phyloP scores from a whole-genome alignment of 805 yeast genomes.

The Nakazawaea holstii region DNA sequence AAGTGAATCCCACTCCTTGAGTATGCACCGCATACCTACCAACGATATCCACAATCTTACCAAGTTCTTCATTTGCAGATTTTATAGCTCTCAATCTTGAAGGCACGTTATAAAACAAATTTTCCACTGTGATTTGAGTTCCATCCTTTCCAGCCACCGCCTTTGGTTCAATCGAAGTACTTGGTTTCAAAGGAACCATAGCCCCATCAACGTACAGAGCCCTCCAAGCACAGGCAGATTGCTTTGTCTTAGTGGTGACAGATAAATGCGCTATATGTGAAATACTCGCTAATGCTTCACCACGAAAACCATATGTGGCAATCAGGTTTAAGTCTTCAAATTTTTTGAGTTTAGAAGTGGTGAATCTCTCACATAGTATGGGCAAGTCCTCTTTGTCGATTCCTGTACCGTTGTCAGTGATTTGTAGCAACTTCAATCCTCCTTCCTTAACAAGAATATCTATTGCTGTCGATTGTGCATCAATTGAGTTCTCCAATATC shows the following conservation, averaged over 20 bases:
- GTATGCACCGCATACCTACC: constrained; percentile 81
- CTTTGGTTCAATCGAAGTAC: constrained; percentile 40
- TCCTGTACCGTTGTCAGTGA: constrained; percentile 87
- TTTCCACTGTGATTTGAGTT: constrained; percentile 81
- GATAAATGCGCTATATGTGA: constrained; percentile 83
- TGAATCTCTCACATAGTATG: constrained; percentile 83
- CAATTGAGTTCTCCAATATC: constrained; percentile 85
- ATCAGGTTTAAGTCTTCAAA: constrained; percentile 74
- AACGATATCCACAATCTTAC: constrained; percentile 73
- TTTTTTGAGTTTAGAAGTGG: constrained; percentile 75
- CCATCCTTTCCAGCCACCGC: constrained; percentile 87
- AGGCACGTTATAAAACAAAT: constrained; percentile 83
- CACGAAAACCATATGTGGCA: constrained; percentile 88
- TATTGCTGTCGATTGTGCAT: constrained; percentile 70
- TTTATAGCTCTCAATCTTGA: constrained; percentile 65
- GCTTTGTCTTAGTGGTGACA: constrained; percentile 67
- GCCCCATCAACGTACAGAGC: constrained; percentile 66
- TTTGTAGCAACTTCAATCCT: constrained; percentile 79
- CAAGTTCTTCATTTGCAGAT: constrained; percentile 67
- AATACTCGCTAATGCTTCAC: constrained; percentile 93
- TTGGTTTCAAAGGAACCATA: constrained; percentile 38
- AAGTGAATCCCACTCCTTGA: constrained; percentile 62
- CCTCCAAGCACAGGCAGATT: constrained; percentile 64
- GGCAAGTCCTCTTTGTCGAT: constrained; percentile 67
- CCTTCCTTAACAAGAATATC: constrained; percentile 89